Evolutionary conservation across 352 stramenopile genomes (phyloP).

Genomic region (Phytophthora kernoviae): DNA sequence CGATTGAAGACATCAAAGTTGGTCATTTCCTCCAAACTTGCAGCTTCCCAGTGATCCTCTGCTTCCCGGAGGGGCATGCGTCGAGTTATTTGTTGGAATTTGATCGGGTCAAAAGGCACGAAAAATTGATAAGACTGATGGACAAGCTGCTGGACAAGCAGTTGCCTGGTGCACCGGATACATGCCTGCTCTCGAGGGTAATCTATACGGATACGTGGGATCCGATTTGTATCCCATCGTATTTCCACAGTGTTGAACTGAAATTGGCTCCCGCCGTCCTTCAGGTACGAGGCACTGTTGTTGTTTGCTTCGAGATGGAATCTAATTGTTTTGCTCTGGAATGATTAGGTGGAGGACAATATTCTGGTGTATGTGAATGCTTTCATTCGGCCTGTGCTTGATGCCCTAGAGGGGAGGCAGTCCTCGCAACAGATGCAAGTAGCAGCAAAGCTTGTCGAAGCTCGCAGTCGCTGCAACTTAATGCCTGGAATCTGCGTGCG

Average conservation of each 20-base stretch:
- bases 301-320: background rate
- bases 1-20: slow-evolving; percentile 55
- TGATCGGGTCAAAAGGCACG: slow-evolving; percentile 47
- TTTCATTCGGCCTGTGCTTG: slow-evolving; percentile 51
- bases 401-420: slow-evolving; percentile 33
- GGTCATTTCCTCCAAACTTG: slow-evolving; percentile 76
- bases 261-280: slow-evolving; percentile 58
- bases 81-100: slow-evolving; percentile 37
- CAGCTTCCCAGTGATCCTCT: slow-evolving; percentile 77
- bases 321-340: slow-evolving; percentile 6
- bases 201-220: slow-evolving; percentile 66
- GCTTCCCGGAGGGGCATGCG: slow-evolving; percentile 37
- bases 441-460: background rate
- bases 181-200: slow-evolving; percentile 50
- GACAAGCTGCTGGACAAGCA: slow-evolving; percentile 42
- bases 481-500: slow-evolving; percentile 27
- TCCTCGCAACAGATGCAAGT: background rate
- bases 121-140: slow-evolving; percentile 35
- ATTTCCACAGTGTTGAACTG: slow-evolving; percentile 75
- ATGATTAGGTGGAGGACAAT: slow-evolving; percentile 57
- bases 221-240: slow-evolving; percentile 47
- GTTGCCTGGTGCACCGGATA: slow-evolving; percentile 32
- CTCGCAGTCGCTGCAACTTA: background rate
- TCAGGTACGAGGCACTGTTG: slow-evolving; percentile 47
- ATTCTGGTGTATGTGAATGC: slow-evolving; percentile 51